A percentile compares a stretch with the other conserved stretches of the same genome.
Conservation (phyloP, 148 eudicot species). For the Mesembryanthemum crystallinum region DNA sequence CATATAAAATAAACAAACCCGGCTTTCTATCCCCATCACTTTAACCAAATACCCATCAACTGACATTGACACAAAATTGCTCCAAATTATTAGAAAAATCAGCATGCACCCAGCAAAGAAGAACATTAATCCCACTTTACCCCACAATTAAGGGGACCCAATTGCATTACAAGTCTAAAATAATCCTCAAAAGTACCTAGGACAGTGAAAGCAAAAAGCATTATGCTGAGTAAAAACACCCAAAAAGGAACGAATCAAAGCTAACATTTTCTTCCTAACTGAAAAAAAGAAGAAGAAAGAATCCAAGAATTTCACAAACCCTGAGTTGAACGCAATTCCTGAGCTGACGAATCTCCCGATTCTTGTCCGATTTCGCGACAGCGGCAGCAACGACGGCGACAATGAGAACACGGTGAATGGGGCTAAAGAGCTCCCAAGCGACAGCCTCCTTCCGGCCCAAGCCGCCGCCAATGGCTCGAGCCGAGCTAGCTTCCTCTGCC, state of each 20-base stretch:
- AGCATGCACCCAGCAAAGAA: no score
- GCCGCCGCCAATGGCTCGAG: constrained; percentile 43
- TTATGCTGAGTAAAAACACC: neutral
- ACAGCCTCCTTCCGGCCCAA: constrained; percentile 46
- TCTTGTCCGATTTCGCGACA: constrained; percentile 44
- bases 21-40: neutral
- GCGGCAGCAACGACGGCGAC: constrained; percentile 79
- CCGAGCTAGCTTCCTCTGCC: constrained; percentile 75
- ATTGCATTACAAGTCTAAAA: neutral
- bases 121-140: neutral
- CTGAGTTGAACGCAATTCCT: constrained; percentile 58
- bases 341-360: constrained; percentile 51
- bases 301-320: constrained; percentile 42
- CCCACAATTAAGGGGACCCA: neutral
- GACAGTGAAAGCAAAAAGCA: neutral
- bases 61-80: neutral
- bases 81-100: neutral
- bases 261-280: neutral
- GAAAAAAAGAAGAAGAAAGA: neutral
- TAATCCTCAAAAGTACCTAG: neutral
- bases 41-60: neutral
- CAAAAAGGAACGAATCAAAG: neutral
- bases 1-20: neutral
- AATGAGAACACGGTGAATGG: constrained; percentile 65
- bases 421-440: constrained; percentile 80